These are phyloP conservation scores for Neurospora tetraspora DNA, from an alignment of 495 filamentous ascomycete genomes.

Conservation along the genomic window DNA sequence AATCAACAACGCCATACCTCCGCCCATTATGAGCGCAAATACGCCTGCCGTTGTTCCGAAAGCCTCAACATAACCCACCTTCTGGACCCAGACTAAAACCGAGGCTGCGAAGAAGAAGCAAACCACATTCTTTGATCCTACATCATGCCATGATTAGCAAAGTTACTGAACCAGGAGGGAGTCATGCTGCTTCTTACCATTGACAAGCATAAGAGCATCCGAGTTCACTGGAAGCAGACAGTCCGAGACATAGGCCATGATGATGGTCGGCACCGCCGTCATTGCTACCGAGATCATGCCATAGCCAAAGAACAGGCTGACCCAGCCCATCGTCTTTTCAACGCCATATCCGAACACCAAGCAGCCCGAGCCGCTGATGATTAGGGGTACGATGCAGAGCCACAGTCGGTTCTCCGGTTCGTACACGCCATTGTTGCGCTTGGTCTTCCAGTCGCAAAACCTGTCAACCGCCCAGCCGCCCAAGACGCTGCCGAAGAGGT, in stretches of 20 bases:
- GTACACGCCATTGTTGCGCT: slow-evolving; percentile 39
- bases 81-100: slow-evolving; percentile 37
- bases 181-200: slow-evolving; percentile 13
- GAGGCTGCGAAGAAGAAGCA: slow-evolving; percentile 24
- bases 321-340: slow-evolving; percentile 20
- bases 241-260: slow-evolving; percentile 26
- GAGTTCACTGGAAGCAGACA: slow-evolving; percentile 23
- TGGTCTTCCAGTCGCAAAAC: slow-evolving; percentile 36
- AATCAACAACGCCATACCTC: slow-evolving; percentile 21
- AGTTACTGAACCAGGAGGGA: background rate
- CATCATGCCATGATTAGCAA: background rate
- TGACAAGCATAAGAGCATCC: slow-evolving; percentile 27
- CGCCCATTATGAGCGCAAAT: slow-evolving; percentile 18
- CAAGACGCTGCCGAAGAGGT: slow-evolving; percentile 32
- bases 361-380: slow-evolving; percentile 28
- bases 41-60: slow-evolving; percentile 46
- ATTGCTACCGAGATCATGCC: slow-evolving; percentile 24
- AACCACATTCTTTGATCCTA: slow-evolving; percentile 24
- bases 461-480: slow-evolving; percentile 36
- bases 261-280: slow-evolving; percentile 26
- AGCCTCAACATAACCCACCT: slow-evolving; percentile 37
- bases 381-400: slow-evolving; percentile 31
- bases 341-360: slow-evolving; percentile 29
- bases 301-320: slow-evolving; percentile 23
- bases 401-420: slow-evolving; percentile 47